These are phyloP conservation scores for Neostapfia colusana DNA, from an alignment of 176 grass and related monocot species.

Conservation along the genomic window DNA sequence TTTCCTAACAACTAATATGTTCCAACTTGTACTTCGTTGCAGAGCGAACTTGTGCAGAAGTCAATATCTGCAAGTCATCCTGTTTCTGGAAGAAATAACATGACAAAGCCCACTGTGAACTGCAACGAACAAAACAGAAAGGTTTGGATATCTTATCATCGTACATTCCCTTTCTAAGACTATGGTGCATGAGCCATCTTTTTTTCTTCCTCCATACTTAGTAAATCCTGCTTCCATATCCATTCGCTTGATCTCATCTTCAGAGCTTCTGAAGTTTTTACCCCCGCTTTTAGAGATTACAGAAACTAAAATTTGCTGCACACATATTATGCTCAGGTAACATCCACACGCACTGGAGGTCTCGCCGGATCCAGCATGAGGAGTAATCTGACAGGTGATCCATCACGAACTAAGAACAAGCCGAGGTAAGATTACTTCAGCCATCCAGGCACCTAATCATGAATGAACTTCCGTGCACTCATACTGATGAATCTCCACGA, in stretches of 20 bases:
- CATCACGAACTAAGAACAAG: constrained; percentile 39
- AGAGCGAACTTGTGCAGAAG: constrained; percentile 35
- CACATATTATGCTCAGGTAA: constrained; percentile 19
- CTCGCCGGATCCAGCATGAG: not conserved
- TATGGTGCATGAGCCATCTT: not conserved
- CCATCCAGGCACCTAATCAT: not conserved
- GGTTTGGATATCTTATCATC: constrained; percentile 19
- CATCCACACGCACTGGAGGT: not conserved
- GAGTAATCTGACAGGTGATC: constrained; percentile 18
- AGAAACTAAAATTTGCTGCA: not conserved
- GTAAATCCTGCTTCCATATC: no score
- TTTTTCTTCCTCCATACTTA: no score
- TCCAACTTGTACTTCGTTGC: constrained; percentile 7
- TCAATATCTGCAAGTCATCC: constrained; percentile 10
- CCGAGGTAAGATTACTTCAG: constrained; percentile 34
- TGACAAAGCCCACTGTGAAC: not conserved
- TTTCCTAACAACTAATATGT: not conserved
- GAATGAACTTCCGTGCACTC: not conserved
- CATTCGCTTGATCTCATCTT: constrained; percentile 9
- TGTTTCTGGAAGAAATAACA: constrained; percentile 14
- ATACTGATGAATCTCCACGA: not conserved
- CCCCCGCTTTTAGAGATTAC: not conserved
- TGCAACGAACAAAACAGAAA: constrained; percentile 38
- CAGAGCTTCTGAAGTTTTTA: not conserved
- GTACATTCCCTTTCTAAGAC: not conserved